Evolutionary conservation across 768 basidiomycete species (phyloP), one percentile per base, ranked within the genome.

Genomic region (Kwoniella mangroviensis): DNA sequence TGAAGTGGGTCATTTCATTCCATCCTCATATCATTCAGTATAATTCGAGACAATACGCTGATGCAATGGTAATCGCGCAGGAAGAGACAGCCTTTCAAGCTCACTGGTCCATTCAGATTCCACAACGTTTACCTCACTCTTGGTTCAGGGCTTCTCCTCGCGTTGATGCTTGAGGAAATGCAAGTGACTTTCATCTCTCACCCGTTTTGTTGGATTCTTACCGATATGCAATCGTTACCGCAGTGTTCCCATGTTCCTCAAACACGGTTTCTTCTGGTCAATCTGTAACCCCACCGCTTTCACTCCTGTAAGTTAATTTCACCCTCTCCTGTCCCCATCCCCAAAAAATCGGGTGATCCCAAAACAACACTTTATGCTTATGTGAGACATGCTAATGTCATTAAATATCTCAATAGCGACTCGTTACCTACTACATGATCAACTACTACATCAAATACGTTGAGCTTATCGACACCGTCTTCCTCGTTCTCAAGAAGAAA

Each of bases 361-460:
- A 67, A 24, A 21, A 12, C 26, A 21, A 12, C 52, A 40, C 15
- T 63, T 10, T 21, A 15, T 15, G 12, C 45, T 15, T 45, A 24
- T 24, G 11, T 54, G 42, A 15, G 24, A 34, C 51, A 53, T 24
- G 24, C 26, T 42, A 41, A 45, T 45, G 12, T 21, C n/a, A 10
- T 49, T 62, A 21, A n/a, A 45, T 22, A 53, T 10, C 21, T 28
- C 41, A 17, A 15, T 79, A 97, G 94, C 88, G 88, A 82, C 86
- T 98, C 83, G 92, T 98, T 85, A 91, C 94, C 80, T 98, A 92
- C 86, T 98, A 99, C 86, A 94, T 98, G 87, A 87, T 98, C 86
- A 99, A 99, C 86, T 99, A 98, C 86, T 94, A 90, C 85, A 93
- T 97, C 89, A 98, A 98, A 83, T 98, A 98, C 84, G 85, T 97